phyloP scores from a whole-genome alignment of 2,329 filamentous ascomycete species.

The Pyrenophora seminiperda region DNA sequence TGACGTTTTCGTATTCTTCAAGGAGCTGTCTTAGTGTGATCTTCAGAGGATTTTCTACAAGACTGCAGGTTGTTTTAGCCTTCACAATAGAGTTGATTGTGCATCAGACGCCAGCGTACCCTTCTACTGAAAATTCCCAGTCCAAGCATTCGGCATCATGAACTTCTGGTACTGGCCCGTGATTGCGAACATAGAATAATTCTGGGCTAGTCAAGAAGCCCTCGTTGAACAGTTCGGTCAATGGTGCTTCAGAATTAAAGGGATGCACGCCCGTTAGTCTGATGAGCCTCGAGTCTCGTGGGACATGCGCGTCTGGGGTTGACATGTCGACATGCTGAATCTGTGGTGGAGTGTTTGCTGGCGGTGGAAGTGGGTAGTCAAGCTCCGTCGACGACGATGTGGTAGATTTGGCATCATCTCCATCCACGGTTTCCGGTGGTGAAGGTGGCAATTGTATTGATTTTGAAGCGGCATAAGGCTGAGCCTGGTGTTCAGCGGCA shows the following conservation, averaged over 20 bases:
- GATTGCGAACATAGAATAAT: conserved; percentile 90
- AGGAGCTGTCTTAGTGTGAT: conserved; percentile 76
- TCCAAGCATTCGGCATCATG: conserved; percentile 72
- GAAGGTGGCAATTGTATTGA: conserved; percentile 39
- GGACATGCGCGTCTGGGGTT: conserved; percentile 82
- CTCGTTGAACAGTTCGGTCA: conserved; percentile 76
- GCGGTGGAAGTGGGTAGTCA: conserved; percentile 71
- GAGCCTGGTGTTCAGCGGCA: conserved; percentile 22
- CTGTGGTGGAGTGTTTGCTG: conserved; percentile 59
- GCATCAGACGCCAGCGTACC: too few species aligned
- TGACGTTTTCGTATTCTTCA: conserved; percentile 76
- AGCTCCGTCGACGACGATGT: conserved; percentile 22
- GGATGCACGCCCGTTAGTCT: conserved; percentile 86
- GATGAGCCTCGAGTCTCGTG: conserved; percentile 79
- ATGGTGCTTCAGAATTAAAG: conserved; percentile 86
- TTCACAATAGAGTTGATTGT: too few species aligned
- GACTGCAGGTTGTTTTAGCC: conserved; percentile 43
- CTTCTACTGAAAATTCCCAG: conserved; percentile 85
- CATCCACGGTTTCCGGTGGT: conserved; percentile 43
- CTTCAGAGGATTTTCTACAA: conserved; percentile 77
- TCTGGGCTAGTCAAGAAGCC: conserved; percentile 88
- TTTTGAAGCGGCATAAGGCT: conserved; percentile 22
- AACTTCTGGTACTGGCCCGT: conserved; percentile 80
- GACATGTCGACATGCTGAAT: conserved; percentile 77
- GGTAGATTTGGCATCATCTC: conserved; percentile 35